Evolutionary conservation across 2,329 filamentous ascomycete genomes (phyloP).

Genomic region (Paraphaeosphaeria minitans): DNA sequence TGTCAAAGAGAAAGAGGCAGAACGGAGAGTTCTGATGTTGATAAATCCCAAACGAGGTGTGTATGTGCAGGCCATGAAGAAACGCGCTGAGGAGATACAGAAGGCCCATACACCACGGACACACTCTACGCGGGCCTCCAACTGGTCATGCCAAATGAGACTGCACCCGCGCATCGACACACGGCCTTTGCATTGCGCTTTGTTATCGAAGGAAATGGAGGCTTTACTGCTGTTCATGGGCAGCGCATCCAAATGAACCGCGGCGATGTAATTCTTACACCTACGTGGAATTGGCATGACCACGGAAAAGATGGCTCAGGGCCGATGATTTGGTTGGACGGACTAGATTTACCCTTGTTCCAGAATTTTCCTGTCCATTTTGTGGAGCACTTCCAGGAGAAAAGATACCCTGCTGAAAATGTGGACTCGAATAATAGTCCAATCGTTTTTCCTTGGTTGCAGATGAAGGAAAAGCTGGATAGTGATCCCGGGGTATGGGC

Average conservation of each 20-base stretch:
- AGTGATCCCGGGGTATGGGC: constrained; percentile 4
- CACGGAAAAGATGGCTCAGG: constrained; percentile 62
- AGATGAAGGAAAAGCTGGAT: constrained; percentile 54
- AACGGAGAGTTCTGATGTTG: constrained; percentile 50
- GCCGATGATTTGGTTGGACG: constrained; percentile 64
- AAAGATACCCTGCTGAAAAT: constrained; percentile 57
- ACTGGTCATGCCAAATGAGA: constrained; percentile 62
- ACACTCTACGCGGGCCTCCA: constrained; percentile 64
- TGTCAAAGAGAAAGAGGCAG: constrained; percentile 45
- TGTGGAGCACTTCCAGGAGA: constrained; percentile 56
- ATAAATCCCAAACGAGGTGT: constrained; percentile 46
- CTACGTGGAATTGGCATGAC: constrained; percentile 62
- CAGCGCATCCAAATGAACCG: constrained; percentile 57
- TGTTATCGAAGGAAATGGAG: constrained; percentile 61
- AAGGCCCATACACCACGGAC: constrained; percentile 62
- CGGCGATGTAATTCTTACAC: constrained; percentile 63
- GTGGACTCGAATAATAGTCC: constrained; percentile 49
- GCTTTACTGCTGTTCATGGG: constrained; percentile 64
- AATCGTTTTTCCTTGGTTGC: constrained; percentile 57
- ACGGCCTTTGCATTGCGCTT: constrained; percentile 63
- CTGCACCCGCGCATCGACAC: constrained; percentile 61
- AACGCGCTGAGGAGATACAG: constrained; percentile 30
- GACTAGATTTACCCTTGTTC: constrained; percentile 60
- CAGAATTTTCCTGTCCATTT: constrained; percentile 60
- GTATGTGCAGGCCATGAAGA: not conserved